A percentile compares a stretch with the other conserved stretches of the same genome.
phyloP scores from a whole-genome alignment of 1,284 basidiomycete genomes.

The Phellinidium pouzarii region DNA sequence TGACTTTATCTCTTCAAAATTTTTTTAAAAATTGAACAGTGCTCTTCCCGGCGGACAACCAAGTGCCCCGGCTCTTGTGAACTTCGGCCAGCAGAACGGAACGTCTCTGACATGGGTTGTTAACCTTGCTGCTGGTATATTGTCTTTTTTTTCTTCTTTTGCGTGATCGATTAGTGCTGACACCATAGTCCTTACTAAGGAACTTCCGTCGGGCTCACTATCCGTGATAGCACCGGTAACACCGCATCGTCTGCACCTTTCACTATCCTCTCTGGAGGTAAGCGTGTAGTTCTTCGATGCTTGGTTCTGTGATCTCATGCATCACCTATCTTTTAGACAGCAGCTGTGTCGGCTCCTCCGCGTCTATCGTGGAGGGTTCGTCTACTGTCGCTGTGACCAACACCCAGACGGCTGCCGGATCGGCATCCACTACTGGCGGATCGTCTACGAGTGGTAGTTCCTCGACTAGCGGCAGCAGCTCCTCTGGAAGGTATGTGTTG shows the following conservation, averaged over 20 bases:
- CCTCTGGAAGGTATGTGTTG: no score
- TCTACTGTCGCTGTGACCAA: slow-evolving; percentile 15
- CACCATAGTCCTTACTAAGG: slow-evolving; percentile 24
- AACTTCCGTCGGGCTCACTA: slow-evolving; percentile 40
- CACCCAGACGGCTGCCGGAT: slow-evolving; percentile 19
- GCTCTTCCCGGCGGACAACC: slow-evolving; percentile 36
- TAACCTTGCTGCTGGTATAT: slow-evolving; percentile 35
- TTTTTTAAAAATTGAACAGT: slow-evolving; percentile 26
- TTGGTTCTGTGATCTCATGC: no score
- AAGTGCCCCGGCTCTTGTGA: slow-evolving; percentile 32
- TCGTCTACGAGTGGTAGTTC: no score
- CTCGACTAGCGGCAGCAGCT: no score
- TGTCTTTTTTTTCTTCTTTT: not conserved
- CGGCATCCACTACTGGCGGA: slow-evolving; percentile 17
- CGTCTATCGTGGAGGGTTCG: slow-evolving; percentile 21
- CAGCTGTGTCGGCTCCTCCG: slow-evolving; percentile 28
- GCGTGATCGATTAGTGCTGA: not conserved
- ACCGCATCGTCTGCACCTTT: slow-evolving; percentile 43
- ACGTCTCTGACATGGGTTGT: slow-evolving; percentile 42
- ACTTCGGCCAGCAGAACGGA: slow-evolving; percentile 30
- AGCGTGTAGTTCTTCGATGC: no score
- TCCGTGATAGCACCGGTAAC: slow-evolving; percentile 47
- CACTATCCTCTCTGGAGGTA: no score
- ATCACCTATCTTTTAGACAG: no score
- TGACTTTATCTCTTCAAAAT: not conserved